Conservation (phyloP, 768 basidiomycete species). For the Pleurotus cornucopiae region DNA sequence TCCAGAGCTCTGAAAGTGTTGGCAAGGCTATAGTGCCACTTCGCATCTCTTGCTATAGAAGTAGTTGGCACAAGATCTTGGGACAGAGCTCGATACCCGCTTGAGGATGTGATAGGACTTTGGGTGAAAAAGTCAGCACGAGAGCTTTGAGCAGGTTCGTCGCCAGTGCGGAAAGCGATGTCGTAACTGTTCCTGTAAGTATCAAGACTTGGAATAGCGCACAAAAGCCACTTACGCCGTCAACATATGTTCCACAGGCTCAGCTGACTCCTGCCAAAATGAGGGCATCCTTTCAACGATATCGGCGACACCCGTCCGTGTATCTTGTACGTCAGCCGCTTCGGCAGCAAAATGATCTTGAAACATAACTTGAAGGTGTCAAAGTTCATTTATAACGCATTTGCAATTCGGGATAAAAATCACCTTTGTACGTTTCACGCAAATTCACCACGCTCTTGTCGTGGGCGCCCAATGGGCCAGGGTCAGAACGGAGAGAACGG, state of each 20-base stretch:
- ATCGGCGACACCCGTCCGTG: constrained; percentile 36
- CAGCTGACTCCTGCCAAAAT: constrained; percentile 52
- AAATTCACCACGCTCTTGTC: constrained; percentile 47
- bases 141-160: constrained; percentile 36
- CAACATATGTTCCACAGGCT: constrained; percentile 46
- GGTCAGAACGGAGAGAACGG: constrained; percentile 24
- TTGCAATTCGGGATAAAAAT: constrained; percentile 2
- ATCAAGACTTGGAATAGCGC: not conserved
- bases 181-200: constrained; percentile 48
- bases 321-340: constrained; percentile 29
- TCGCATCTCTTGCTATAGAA: constrained; percentile 32
- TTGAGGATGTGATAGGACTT: constrained; percentile 43
- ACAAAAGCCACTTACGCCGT: constrained; percentile 45
- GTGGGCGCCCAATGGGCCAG: constrained; percentile 41
- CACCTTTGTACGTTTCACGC: constrained; percentile 52
- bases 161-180: constrained; percentile 49
- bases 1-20: constrained; percentile 41
- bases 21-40: constrained; percentile 52
- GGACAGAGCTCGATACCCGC: constrained; percentile 49
- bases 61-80: constrained; percentile 42
- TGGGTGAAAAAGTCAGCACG: constrained; percentile 59
- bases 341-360: constrained; percentile 19
- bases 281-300: constrained; percentile 48
- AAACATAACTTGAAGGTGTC: constrained; percentile 34
- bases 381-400: not conserved